Evolutionary conservation across 176 grass and related monocot species (phyloP).

Genomic region (Pontederia crassipes): DNA sequence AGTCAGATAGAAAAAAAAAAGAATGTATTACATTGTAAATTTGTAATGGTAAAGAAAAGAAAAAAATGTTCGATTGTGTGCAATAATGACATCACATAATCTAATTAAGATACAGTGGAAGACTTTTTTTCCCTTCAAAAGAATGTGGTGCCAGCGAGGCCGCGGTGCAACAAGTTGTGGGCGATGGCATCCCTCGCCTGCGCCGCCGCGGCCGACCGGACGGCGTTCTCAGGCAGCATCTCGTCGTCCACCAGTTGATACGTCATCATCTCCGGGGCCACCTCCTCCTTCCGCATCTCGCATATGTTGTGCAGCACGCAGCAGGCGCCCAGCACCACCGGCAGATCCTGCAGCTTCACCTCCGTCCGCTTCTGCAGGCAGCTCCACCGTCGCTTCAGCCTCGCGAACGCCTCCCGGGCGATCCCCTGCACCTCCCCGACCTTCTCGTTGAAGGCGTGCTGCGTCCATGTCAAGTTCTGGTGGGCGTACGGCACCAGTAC

Average conservation of each 20-base stretch:
- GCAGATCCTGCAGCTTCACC: conserved; percentile 92
- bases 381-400: conserved; percentile 73
- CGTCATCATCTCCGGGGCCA: conserved; percentile 32
- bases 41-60: neutral
- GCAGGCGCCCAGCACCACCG: conserved; percentile 84
- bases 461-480: conserved; percentile 90
- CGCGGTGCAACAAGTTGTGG: conserved; percentile 85
- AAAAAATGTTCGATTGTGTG: no score
- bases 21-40: no score
- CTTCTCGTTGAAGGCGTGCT: conserved; percentile 96
- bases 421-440: conserved; percentile 48
- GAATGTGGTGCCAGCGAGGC: conserved; percentile 68
- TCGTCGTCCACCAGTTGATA: conserved; percentile 65
- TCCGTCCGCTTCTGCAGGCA: conserved; percentile 89
- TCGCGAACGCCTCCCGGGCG: conserved; percentile 46
- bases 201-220: conserved; percentile 40
- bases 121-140: conserved; percentile 28
- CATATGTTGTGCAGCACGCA: conserved; percentile 95
- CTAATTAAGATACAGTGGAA: no score
- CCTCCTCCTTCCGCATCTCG: conserved; percentile 51
- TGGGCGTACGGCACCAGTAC: conserved; percentile 90
- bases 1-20: no score
- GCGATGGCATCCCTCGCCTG: conserved; percentile 68
- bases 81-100: no score
- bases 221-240: conserved; percentile 51